Evolutionary conservation across 106 monocot species (phyloP).

Genomic region (Acorus calamus): DNA sequence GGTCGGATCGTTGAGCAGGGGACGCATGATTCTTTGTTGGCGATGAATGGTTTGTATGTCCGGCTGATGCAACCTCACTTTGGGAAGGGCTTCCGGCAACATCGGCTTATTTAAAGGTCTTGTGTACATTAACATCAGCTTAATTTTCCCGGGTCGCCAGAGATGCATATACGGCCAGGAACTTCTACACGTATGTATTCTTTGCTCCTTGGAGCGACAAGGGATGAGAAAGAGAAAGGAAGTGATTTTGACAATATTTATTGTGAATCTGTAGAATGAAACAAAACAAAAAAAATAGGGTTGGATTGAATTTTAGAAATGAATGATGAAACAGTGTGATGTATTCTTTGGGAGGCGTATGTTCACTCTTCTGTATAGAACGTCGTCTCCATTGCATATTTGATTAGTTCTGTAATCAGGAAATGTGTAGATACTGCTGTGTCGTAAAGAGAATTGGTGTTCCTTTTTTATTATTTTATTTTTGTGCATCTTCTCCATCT

Average conservation of each 20-base stretch:
- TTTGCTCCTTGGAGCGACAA: not conserved
- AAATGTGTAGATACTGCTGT: too few relatives aligned
- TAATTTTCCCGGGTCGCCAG: not conserved
- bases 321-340: not conserved
- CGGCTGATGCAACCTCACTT: slow-evolving; percentile 98
- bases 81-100: slow-evolving; percentile 71
- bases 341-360: slow-evolving; percentile 35
- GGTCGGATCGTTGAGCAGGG: slow-evolving; percentile 97
- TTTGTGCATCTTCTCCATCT: too few relatives aligned
- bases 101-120: slow-evolving; percentile 50
- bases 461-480: too few relatives aligned
- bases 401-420: too few relatives aligned
- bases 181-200: not conserved
- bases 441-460: too few relatives aligned
- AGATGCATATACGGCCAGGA: not conserved
- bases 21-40: slow-evolving; percentile 69
- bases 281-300: not conserved
- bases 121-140: slow-evolving; percentile 40
- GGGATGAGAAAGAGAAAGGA: slow-evolving; percentile 5
- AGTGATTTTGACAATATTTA: slow-evolving; percentile 13
- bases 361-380: too few relatives aligned
- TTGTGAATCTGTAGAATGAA: slow-evolving; percentile 15
- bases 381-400: too few relatives aligned
- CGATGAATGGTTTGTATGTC: slow-evolving; percentile 87
- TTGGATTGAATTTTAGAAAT: not conserved